Evolutionary conservation across 208 protist genomes (phyloP).

Genomic region (Leishmania arabica): DNA sequence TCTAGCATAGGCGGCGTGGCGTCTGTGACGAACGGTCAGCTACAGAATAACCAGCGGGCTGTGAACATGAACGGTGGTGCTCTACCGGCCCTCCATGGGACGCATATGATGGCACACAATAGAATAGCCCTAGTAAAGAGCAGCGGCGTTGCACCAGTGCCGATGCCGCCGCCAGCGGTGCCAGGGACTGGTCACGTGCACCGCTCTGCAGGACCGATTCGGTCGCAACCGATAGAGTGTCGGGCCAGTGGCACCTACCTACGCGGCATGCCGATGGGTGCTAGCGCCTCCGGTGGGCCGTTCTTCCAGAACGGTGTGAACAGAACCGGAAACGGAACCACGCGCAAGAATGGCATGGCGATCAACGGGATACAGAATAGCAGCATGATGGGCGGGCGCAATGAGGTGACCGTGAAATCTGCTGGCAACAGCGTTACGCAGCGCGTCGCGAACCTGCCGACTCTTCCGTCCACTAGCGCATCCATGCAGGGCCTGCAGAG

Average conservation of each 20-base stretch:
- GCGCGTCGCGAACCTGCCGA: conserved; percentile 10
- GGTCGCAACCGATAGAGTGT: conserved; percentile 11
- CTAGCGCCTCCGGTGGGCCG: background rate
- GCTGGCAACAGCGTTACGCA: background rate
- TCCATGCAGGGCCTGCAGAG: background rate
- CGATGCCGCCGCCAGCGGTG: conserved; percentile 19
- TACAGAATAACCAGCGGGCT: conserved; percentile 2
- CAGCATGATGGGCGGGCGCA: background rate
- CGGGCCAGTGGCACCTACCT: background rate
- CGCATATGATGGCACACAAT: conserved; percentile 21
- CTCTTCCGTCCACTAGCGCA: background rate
- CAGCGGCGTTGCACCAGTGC: conserved; percentile 3
- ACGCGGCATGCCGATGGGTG: conserved; percentile 13
- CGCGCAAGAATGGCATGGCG: background rate
- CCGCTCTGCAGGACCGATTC: conserved; percentile 14
- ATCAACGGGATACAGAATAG: background rate
- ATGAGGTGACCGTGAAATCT: conserved; percentile 1
- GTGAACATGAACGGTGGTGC: conserved; percentile 4
- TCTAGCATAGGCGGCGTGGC: conserved; percentile 5
- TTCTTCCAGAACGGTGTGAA: conserved; percentile 23
- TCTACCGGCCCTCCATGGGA: conserved; percentile 26
- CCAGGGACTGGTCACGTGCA: conserved; percentile 12
- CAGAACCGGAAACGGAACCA: background rate
- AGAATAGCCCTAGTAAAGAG: conserved; percentile 9
- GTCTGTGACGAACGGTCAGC: background rate